Conservation (phyloP, 768 basidiomycete genomes). For the Auricularia auricula-judae region DNA sequence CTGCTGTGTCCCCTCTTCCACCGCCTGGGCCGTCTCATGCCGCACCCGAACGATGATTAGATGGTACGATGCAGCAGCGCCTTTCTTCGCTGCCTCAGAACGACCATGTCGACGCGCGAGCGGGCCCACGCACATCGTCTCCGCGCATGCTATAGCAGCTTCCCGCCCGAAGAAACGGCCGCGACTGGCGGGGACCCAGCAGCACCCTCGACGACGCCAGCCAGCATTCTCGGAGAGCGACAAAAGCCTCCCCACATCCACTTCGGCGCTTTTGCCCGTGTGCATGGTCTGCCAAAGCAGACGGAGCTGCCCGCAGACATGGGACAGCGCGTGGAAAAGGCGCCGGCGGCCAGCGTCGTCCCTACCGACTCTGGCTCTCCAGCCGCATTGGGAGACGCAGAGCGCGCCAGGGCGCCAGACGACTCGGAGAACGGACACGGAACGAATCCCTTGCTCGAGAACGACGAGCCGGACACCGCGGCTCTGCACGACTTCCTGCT, state of each 20-base stretch:
- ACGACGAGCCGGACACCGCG: neutral
- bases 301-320: neutral
- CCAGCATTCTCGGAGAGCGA: neutral
- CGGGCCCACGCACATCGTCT: neutral
- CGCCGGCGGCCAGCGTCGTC: neutral
- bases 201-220: neutral
- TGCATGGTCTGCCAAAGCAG: neutral
- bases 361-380: neutral
- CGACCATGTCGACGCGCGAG: neutral
- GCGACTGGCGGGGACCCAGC: neutral
- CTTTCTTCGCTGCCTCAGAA: neutral
- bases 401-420: too few species aligned
- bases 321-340: neutral
- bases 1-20: neutral
- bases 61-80: neutral
- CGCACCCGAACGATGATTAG: neutral
- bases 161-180: neutral
- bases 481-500: neutral
- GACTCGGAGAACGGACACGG: too few species aligned
- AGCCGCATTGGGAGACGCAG: too few species aligned
- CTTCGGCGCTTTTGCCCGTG: neutral
- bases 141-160: neutral
- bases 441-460: neutral
- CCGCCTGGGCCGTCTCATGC: neutral
- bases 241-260: neutral